A percentile compares a stretch with the other conserved stretches of the same genome.
Evolutionary conservation across 1,139 yeast genomes (phyloP).

Genomic region (Pichia sp.): DNA sequence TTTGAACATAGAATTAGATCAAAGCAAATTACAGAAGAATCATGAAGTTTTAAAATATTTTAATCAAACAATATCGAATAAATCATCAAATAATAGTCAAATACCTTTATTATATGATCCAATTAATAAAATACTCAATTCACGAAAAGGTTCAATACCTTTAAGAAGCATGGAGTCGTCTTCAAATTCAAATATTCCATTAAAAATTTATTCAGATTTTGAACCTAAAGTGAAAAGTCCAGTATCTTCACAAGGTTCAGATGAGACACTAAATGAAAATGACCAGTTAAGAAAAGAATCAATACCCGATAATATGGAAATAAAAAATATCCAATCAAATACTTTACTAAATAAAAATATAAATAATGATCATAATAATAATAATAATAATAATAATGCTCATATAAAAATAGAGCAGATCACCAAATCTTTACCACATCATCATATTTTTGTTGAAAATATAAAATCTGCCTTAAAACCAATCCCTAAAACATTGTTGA

Average conservation of each 20-base stretch:
- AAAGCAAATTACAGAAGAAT: background rate
- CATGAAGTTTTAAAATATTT: background rate
- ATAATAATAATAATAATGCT: background rate
- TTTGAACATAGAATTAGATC: background rate
- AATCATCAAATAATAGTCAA: background rate
- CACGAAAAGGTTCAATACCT: background rate
- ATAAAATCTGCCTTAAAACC: constrained; percentile 38
- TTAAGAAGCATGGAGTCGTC: background rate
- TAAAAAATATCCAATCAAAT: background rate
- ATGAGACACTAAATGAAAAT: constrained; percentile 8
- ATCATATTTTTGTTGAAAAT: constrained; percentile 26
- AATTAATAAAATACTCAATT: background rate
- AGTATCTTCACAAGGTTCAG: constrained; percentile 10
- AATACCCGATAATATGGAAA: no score
- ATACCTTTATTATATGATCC: constrained; percentile 11
- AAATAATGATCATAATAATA: background rate
- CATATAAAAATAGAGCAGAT: constrained; percentile 6
- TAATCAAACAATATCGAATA: constrained; percentile 2
- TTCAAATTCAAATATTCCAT: constrained; percentile 4
- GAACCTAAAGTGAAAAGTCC: constrained; percentile 5
- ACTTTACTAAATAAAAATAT: background rate
- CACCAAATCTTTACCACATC: constrained; percentile 41
- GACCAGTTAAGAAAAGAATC: background rate
- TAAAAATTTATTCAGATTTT: constrained; percentile 9
- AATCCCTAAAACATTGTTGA: constrained; percentile 34